Base-by-base conservation (phyloP, 2,329 filamentous ascomycete species). In the Gaeumannomyces sp. region DNA sequence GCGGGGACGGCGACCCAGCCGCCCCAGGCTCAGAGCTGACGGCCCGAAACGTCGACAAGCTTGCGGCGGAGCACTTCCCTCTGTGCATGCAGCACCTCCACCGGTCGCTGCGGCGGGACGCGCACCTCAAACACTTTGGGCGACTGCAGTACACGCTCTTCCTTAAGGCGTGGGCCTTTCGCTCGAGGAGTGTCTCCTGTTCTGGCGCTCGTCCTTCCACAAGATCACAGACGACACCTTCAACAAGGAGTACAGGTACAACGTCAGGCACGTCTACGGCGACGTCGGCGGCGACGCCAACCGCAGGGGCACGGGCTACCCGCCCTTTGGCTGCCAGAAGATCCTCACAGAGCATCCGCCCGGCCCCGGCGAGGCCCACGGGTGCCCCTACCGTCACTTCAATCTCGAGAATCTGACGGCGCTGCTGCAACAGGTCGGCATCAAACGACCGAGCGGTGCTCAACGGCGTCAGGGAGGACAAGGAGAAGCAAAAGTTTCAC, bases 181-280 rank as follows among this genome's bases (percentile, higher is more conserved):
- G 68, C 80, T 99, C n/a, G 93, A 97, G 72, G 94, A 99, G 76
- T 92, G 88, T 70, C 84, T 99, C 29, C 71, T 92, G 16, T 99
- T 99, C 80, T 99, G 95, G 95, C 89, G 95, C 14, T 85, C 87
- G 67, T 82, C 85, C 33, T 98, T 99, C 84, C 88, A 87, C 74
- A 90, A 92, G 69, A 87, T 96, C 68, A 93, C 91, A 0, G 95
- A 98, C 72, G 94, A 98, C 72, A 89, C 89, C 50, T 99, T 98
- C 83, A 96, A 96, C 78, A 98, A 97, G 74, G 93, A 97, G 74
- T 98, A 99, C 79, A 86, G 91, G 59, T 99, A 99, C 83, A 98
- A 99, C 75, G 86, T 98, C 65, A 90, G 93, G n/a, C 94, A 99
- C 82, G 77, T 83, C 0, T 99, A 98, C 75, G 95, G 95, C 69